Evolutionary conservation across 306 rosid species (phyloP), one percentile per base, ranked within the genome.

Genomic region (Gleditsia sinensis): DNA sequence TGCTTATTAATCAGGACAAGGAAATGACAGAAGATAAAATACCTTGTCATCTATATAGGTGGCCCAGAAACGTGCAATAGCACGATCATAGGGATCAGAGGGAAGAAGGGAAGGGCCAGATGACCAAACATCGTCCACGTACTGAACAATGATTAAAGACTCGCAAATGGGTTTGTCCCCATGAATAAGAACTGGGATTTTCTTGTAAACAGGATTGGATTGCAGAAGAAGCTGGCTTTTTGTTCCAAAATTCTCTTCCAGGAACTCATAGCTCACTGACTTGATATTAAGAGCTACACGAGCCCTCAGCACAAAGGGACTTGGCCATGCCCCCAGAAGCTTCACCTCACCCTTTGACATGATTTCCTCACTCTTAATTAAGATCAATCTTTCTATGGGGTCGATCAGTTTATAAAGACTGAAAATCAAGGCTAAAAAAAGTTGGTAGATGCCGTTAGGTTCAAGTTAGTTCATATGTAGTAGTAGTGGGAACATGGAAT

Each of bases 61-160:
- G 49, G 84, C 86, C 92, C 95, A 89, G 43, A 89, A 89, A n/a
- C 87, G 82, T n/a, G 82, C 76, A 59, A 67, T 68, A 51, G 95
- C 90, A 0, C 90, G 80, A 2, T 87, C 84, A 19, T 81, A 87
- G 23, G 90, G 87, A 45, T 85, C 64, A 50, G 87, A 79, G n/a
- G 90, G 87, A 7, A 89, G 86, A 50, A 89, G 77, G 13, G 90
- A 61, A 1, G 82, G 75, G 2, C 43, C 81, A 17, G 82, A 78
- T 39, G 81, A 4, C 91, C 90, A 89, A 3, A 19, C 78, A 16
- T 87, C 95, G 32, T 89, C 88, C 10, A 89, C 43, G 63, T 89
- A 89, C 11, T 89, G 68, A 21, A 87, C 84, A 67, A 89, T 83
- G 75, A 89, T 53, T 28, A 72, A 63, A 53, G 92, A 89, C 54